Evolutionary conservation across 192 early-diverging fungal species (phyloP).

Genomic region (Obelidium mucronatum): DNA sequence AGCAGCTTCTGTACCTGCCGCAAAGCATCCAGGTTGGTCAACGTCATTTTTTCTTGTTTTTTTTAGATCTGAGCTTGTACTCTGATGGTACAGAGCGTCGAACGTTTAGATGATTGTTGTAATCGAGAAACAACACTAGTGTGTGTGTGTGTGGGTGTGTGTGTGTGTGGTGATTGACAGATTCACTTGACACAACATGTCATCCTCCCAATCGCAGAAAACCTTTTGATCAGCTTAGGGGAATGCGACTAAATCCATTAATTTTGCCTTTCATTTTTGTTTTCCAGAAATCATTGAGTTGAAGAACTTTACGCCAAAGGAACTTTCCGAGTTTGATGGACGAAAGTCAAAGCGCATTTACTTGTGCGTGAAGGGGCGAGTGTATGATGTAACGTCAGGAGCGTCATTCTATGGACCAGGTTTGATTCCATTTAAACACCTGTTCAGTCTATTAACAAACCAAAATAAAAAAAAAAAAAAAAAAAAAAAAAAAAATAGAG

Average conservation of each 20-base stretch:
- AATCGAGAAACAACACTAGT: too few species aligned
- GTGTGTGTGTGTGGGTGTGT: not conserved
- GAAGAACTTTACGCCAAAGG: constrained; percentile 78
- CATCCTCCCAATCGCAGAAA: not conserved
- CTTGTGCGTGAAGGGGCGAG: constrained; percentile 82
- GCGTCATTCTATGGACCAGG: constrained; percentile 91
- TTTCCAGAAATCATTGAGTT: constrained; percentile 70
- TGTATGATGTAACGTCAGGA: constrained; percentile 89
- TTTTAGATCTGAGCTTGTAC: too few species aligned
- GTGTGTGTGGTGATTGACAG: not conserved
- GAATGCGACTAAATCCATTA: too few species aligned
- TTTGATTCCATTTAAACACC: constrained; percentile 23
- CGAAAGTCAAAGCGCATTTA: constrained; percentile 61
- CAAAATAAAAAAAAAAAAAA: constrained; percentile 45
- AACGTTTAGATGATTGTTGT: too few species aligned
- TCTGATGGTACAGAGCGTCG: too few species aligned
- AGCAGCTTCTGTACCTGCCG: constrained; percentile 32
- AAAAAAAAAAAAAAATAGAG: constrained; percentile 44
- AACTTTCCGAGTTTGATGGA: constrained; percentile 79
- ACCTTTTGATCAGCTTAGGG: too few species aligned
- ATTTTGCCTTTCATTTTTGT: too few species aligned
- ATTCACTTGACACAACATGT: not conserved
- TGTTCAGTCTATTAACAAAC: not conserved
- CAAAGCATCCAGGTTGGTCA: constrained; percentile 39
- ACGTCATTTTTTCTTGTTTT: too few species aligned